A percentile compares a stretch with the other conserved stretches of the same genome.
phyloP scores from a whole-genome alignment of 768 basidiomycete species.

The Wakefieldia striispora region DNA sequence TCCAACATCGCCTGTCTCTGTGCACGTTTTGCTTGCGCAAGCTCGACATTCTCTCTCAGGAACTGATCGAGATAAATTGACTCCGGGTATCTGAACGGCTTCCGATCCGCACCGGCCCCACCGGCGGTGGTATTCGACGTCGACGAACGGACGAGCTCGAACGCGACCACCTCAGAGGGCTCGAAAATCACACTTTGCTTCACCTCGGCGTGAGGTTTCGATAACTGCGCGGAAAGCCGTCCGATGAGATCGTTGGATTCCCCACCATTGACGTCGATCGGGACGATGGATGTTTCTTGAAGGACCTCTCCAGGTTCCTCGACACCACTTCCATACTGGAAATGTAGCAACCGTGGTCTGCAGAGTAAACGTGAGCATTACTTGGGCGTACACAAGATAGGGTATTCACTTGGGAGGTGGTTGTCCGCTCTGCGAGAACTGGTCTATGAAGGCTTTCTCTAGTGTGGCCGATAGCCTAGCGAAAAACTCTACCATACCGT shows the following conservation, averaged over 20 bases:
- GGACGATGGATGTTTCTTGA: conserved; percentile 47
- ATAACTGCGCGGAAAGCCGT: conserved; percentile 39
- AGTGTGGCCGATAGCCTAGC: conserved; percentile 41
- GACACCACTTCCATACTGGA: conserved; percentile 50
- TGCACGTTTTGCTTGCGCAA: conserved; percentile 36
- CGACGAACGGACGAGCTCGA: conserved; percentile 42
- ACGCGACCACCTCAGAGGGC: conserved; percentile 63
- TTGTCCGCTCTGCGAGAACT: conserved; percentile 35
- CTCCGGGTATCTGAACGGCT: conserved; percentile 57
- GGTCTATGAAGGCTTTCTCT: conserved; percentile 42
- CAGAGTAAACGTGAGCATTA: background rate
- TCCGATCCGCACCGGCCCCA: conserved; percentile 25
- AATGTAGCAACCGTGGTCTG: conserved; percentile 49
- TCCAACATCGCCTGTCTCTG: conserved; percentile 40
- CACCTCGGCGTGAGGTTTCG: conserved; percentile 23
- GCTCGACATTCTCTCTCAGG: conserved; percentile 51
- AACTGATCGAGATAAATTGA: conserved; percentile 74
- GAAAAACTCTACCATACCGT: conserved; percentile 45
- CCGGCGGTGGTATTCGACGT: conserved; percentile 9
- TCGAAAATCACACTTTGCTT: conserved; percentile 59
- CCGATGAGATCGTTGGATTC: conserved; percentile 57
- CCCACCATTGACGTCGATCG: conserved; percentile 45
- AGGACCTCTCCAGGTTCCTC: conserved; percentile 30
- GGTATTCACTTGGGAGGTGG: conserved; percentile 26
- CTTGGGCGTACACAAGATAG: background rate